Percentiles rank a stretch among this genome's conserved stretches.
Evolutionary conservation across 2,329 filamentous ascomycete genomes (phyloP).

Genomic region (Sporothrix euskadiensis): DNA sequence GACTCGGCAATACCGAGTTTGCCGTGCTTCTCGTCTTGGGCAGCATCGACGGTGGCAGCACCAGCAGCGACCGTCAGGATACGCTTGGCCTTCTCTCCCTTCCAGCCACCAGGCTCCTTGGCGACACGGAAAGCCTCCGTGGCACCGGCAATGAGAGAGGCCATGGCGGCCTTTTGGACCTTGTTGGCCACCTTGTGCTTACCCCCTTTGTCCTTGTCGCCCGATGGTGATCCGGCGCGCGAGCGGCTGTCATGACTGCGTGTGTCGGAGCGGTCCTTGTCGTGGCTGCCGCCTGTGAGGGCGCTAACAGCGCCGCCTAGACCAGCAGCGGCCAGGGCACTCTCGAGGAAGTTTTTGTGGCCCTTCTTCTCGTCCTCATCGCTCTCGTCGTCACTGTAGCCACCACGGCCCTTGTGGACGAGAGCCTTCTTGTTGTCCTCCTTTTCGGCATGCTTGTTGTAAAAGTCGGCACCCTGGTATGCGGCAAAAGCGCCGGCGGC

Average conservation of each 20-base stretch:
- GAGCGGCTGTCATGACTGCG: constrained; percentile 48
- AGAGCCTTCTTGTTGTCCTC: constrained; percentile 57
- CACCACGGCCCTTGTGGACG: constrained; percentile 55
- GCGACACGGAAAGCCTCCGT: constrained; percentile 89
- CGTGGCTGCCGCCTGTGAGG: constrained; percentile 51
- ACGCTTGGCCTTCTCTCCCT: constrained; percentile 86
- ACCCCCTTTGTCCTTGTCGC: constrained; percentile 50
- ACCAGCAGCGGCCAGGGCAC: constrained; percentile 61
- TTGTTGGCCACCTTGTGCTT: constrained; percentile 55
- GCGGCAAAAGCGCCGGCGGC: constrained; percentile 65
- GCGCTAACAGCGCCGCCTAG: constrained; percentile 63
- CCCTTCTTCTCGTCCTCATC: constrained; percentile 61
- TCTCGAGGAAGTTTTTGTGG: constrained; percentile 65
- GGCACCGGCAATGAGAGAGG: constrained; percentile 84
- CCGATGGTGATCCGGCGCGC: constrained; percentile 54
- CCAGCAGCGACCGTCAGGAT: constrained; percentile 83
- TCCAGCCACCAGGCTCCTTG: constrained; percentile 86
- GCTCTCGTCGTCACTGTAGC: constrained; percentile 61
- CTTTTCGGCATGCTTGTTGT: constrained; percentile 59
- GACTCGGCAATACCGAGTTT: constrained; percentile 84
- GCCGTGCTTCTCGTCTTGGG: constrained; percentile 70
- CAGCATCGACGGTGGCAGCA: constrained; percentile 82
- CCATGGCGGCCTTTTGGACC: constrained; percentile 84
- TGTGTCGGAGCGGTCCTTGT: constrained; percentile 46
- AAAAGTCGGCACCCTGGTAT: constrained; percentile 63